A percentile compares a stretch with the other conserved stretches of the same genome.
Conservation (phyloP, 176 grass and related monocot genomes). For the Eragrostis nindensis region DNA sequence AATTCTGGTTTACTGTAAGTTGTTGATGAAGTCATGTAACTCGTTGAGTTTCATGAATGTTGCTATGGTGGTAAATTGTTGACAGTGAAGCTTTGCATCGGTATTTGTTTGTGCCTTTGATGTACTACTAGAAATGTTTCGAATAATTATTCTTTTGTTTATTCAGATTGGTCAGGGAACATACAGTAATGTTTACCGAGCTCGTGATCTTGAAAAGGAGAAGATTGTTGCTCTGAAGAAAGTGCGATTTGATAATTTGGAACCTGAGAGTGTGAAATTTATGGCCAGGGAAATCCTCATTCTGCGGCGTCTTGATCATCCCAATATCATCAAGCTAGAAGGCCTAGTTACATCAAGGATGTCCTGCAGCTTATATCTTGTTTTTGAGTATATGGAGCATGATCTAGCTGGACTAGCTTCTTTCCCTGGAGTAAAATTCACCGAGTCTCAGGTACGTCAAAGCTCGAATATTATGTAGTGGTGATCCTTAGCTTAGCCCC, state of each 20-base stretch:
- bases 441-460: conserved; percentile 93
- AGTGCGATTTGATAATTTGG: conserved; percentile 96
- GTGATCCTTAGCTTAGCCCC: neutral
- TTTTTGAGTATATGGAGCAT: conserved; percentile 99
- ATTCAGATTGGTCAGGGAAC: conserved; percentile 98
- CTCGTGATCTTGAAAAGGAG: conserved; percentile 83
- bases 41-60: neutral
- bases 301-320: conserved; percentile 96
- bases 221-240: conserved; percentile 99
- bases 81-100: neutral
- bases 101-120: neutral
- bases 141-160: conserved; percentile 36
- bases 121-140: neutral
- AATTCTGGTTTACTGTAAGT: neutral
- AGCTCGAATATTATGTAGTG: neutral
- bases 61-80: neutral
- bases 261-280: conserved; percentile 98
- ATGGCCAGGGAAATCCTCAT: conserved; percentile 98
- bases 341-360: conserved; percentile 95
- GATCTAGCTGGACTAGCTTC: conserved; percentile 93
- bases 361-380: conserved; percentile 99
- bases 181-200: conserved; percentile 95
- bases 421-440: conserved; percentile 87
- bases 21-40: neutral
- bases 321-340: conserved; percentile 97